These are phyloP conservation scores for Macrolepiota albuminosa DNA, from an alignment of 768 basidiomycete genomes.

Conservation along the genomic window DNA sequence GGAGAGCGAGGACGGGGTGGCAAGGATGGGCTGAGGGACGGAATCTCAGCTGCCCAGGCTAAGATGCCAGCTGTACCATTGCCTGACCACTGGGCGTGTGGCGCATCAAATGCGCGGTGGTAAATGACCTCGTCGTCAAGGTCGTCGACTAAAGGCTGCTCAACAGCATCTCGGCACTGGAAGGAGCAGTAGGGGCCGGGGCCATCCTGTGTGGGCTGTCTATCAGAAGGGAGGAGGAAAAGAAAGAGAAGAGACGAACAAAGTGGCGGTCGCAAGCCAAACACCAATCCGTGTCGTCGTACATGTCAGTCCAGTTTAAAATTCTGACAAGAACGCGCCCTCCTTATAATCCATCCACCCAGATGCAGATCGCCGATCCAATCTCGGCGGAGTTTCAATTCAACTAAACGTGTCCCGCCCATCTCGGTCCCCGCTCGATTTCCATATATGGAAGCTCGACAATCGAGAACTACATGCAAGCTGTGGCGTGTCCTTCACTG, in stretches of 20 bases:
- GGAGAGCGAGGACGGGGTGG: conserved; percentile 17
- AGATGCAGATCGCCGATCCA: conserved; percentile 4
- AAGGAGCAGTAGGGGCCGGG: conserved; percentile 49
- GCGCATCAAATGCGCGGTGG: conserved; percentile 14
- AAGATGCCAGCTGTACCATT: conserved; percentile 39
- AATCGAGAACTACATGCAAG: background rate
- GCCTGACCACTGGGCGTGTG: conserved; percentile 29
- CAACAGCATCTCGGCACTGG: conserved; percentile 30
- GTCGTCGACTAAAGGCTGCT: conserved; percentile 10
- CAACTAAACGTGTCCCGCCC: conserved; percentile 8
- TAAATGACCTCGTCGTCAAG: conserved; percentile 23
- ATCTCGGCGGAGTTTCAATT: conserved; percentile 4
- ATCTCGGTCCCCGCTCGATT: conserved; percentile 18
- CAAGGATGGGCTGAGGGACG: conserved; percentile 20
- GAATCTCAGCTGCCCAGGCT: conserved; percentile 42
- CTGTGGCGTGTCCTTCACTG: background rate
- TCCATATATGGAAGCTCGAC: background rate
- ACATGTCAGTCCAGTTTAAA: conserved; percentile 9
- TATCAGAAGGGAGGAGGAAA: background rate
- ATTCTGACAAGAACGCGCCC: background rate
- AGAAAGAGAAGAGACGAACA: conserved; percentile 32
- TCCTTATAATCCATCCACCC: conserved; percentile 8
- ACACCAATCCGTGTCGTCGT: conserved; percentile 72
- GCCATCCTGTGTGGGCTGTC: conserved; percentile 22
- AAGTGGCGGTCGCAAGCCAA: conserved; percentile 57